phyloP scores from a whole-genome alignment of 108 stramenopile species.

The Nitzschia putrida region DNA sequence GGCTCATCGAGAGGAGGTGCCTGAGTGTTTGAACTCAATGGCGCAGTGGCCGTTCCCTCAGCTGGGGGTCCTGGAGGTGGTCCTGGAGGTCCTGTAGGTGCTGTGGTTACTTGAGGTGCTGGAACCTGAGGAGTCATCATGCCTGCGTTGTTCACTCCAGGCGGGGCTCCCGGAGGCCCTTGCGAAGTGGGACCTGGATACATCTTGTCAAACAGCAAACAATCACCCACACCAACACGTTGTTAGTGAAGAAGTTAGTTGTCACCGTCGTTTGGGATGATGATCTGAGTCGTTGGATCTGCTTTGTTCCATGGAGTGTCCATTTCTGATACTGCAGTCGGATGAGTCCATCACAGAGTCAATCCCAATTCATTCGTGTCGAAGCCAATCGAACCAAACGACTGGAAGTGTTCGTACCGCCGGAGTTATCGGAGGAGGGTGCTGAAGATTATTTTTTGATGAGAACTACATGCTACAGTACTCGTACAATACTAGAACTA shows the following conservation, averaged over 20 bases:
- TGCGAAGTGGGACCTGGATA: not conserved
- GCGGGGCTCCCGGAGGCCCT: not conserved
- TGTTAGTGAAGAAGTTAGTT: too few relatives aligned
- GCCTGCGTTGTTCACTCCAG: not conserved
- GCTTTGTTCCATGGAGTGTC: too few relatives aligned
- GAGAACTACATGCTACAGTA: not conserved
- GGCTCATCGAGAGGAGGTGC: not conserved
- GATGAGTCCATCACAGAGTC: too few relatives aligned
- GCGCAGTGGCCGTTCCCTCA: not conserved
- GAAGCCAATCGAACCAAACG: too few relatives aligned
- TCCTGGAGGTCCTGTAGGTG: not conserved
- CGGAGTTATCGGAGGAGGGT: not conserved
- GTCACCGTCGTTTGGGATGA: too few relatives aligned
- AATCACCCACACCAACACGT: too few relatives aligned
- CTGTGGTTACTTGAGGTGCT: not conserved
- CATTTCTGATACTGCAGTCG: too few relatives aligned
- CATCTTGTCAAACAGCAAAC: too few relatives aligned
- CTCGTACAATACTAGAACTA: not conserved
- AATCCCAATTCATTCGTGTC: too few relatives aligned
- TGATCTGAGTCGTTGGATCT: too few relatives aligned
- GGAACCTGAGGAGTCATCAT: not conserved
- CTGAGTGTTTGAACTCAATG: not conserved
- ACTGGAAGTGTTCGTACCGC: not conserved
- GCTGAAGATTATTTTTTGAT: not conserved
- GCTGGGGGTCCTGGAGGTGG: conserved; percentile 1